Evolutionary conservation across 495 filamentous ascomycete genomes (phyloP).

Genomic region (Penicillium dipodomyicola): DNA sequence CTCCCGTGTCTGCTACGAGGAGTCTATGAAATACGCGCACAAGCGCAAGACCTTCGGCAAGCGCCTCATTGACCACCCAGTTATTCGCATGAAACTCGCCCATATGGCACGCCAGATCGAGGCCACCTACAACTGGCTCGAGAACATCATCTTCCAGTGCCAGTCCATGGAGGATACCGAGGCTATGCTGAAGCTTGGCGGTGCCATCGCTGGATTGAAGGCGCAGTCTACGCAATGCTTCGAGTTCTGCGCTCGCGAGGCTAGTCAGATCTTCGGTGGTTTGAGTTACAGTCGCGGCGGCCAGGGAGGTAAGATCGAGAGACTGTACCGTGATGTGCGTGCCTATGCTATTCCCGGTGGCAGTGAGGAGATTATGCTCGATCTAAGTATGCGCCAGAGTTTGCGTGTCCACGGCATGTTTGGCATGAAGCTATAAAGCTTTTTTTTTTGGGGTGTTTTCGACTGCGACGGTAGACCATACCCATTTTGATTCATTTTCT

Average conservation of each 20-base stretch:
- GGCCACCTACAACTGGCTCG: slow-evolving; percentile 94
- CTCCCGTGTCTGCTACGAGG: slow-evolving; percentile 95
- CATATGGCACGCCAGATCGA: slow-evolving; percentile 99
- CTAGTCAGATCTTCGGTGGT: slow-evolving; percentile 95
- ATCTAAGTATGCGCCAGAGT: slow-evolving; percentile 91
- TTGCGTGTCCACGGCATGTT: slow-evolving; percentile 84
- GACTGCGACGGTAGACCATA: background rate
- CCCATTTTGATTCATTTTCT: background rate
- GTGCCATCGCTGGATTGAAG: slow-evolving; percentile 91
- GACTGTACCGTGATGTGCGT: slow-evolving; percentile 93
- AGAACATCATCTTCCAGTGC: slow-evolving; percentile 93
- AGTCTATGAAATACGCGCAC: slow-evolving; percentile 92
- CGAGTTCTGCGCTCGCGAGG: slow-evolving; percentile 95
- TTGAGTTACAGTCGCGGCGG: slow-evolving; percentile 90
- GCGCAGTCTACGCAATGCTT: slow-evolving; percentile 90
- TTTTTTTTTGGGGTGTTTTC: slow-evolving; percentile 10
- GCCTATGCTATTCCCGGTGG: slow-evolving; percentile 98
- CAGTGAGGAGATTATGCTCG: slow-evolving; percentile 97
- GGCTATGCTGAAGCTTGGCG: slow-evolving; percentile 93
- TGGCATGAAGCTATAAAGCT: slow-evolving; percentile 87
- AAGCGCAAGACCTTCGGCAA: slow-evolving; percentile 96
- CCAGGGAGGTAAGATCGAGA: slow-evolving; percentile 93
- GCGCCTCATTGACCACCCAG: slow-evolving; percentile 91
- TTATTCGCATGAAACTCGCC: slow-evolving; percentile 96
- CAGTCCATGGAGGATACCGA: slow-evolving; percentile 88